Evolutionary conservation across 768 basidiomycete genomes (phyloP).

Genomic region (Termitomyces sp.): DNA sequence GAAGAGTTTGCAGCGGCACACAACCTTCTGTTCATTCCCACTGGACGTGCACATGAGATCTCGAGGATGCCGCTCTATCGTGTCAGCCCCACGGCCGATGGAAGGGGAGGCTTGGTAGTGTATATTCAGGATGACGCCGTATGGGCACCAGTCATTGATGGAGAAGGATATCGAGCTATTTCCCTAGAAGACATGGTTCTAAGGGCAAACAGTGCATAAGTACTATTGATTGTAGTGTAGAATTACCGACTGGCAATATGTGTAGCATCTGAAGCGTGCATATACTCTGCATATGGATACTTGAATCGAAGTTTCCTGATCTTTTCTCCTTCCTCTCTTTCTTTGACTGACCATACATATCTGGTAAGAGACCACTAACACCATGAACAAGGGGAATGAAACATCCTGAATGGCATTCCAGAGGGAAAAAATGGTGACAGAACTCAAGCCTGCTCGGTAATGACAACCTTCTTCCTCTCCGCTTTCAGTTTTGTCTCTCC

Average conservation of each 20-base stretch:
- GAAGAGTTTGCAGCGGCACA: slow-evolving; percentile 84
- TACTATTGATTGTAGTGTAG: background rate
- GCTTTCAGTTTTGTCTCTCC: slow-evolving; percentile 86
- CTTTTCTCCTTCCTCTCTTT: background rate
- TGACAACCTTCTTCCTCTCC: slow-evolving; percentile 84
- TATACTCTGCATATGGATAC: background rate
- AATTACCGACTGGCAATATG: background rate
- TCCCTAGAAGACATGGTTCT: slow-evolving; percentile 85
- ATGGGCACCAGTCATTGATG: slow-evolving; percentile 60
- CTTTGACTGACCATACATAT: background rate
- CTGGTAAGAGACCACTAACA: background rate
- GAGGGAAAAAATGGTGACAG: background rate
- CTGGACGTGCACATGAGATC: slow-evolving; percentile 75
- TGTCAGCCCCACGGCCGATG: slow-evolving; percentile 72
- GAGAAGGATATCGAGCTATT: slow-evolving; percentile 69
- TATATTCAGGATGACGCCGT: slow-evolving; percentile 94
- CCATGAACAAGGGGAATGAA: background rate
- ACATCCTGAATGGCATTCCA: background rate
- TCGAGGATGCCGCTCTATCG: slow-evolving; percentile 89
- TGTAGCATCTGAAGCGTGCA: too few species aligned
- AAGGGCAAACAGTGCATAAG: slow-evolving; percentile 32
- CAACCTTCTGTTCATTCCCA: slow-evolving; percentile 86
- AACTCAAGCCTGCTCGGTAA: slow-evolving; percentile 64
- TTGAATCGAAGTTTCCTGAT: background rate
- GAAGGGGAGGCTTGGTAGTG: slow-evolving; percentile 80